Percentiles rank a stretch among this genome's conserved stretches.
Conservation (phyloP, 108 stramenopile species). For the Hondaea fermentalgiana region DNA sequence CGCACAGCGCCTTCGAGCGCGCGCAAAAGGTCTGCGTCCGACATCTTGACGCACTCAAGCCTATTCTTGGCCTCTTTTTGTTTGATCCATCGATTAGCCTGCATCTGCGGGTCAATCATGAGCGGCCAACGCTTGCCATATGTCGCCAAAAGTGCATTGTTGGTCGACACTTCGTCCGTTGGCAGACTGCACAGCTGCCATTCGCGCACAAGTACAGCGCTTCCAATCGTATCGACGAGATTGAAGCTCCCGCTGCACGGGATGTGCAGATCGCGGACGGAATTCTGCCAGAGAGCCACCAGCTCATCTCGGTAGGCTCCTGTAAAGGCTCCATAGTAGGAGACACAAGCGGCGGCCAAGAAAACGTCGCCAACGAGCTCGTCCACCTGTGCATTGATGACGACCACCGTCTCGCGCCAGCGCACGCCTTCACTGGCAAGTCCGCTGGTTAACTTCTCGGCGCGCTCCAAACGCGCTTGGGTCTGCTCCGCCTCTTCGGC, state of each 20-base stretch:
- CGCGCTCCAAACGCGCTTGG: slow-evolving; percentile 17
- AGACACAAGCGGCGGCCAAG: slow-evolving; percentile 18
- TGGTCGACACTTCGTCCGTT: slow-evolving; percentile 19
- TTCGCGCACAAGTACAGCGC: slow-evolving; percentile 5
- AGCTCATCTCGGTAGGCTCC: slow-evolving; percentile 1
- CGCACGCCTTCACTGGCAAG: slow-evolving; percentile 26
- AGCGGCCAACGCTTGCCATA: slow-evolving; percentile 32
- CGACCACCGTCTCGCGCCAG: slow-evolving; percentile 16
- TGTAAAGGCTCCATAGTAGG: slow-evolving; percentile 31
- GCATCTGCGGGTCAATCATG: slow-evolving; percentile 42
- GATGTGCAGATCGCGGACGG: slow-evolving; percentile 17
- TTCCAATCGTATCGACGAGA: slow-evolving; percentile 11
- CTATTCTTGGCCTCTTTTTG: slow-evolving; percentile 1
- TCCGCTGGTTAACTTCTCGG: slow-evolving; percentile 23
- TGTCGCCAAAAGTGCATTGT: neutral
- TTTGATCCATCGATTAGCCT: slow-evolving; percentile 35
- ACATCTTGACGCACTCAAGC: neutral
- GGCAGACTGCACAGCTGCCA: slow-evolving; percentile 30
- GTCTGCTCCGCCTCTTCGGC: neutral
- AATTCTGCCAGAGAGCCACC: slow-evolving; percentile 16
- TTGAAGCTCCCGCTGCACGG: slow-evolving; percentile 29
- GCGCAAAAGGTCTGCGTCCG: slow-evolving; percentile 15
- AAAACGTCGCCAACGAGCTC: slow-evolving; percentile 33
- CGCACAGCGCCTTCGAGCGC: slow-evolving; percentile 21
- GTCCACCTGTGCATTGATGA: slow-evolving; percentile 2